These are phyloP conservation scores for Axilococcus clingmanii DNA, from an alignment of 139 green algal genomes.

Conservation along the genomic window DNA sequence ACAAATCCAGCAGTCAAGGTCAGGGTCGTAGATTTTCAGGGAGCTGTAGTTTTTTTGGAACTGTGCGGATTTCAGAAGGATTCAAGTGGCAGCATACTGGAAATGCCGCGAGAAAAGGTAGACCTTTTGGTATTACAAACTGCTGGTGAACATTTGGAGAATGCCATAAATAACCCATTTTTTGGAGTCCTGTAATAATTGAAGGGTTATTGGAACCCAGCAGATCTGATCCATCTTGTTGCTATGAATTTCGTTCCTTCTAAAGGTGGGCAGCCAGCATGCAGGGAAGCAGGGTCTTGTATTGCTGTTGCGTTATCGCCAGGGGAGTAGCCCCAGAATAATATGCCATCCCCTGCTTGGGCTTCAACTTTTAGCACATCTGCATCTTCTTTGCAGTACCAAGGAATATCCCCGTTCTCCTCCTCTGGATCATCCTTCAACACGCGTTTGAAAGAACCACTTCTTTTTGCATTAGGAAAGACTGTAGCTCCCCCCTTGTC, in stretches of 20 bases:
- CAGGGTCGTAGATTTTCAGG: constrained; percentile 52
- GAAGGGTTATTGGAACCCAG: neutral
- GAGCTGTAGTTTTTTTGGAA: constrained; percentile 65
- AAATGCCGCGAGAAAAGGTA: constrained; percentile 29
- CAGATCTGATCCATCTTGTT: too few species aligned
- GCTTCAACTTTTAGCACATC: too few species aligned
- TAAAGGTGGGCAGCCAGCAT: too few species aligned
- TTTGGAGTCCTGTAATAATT: constrained; percentile 70
- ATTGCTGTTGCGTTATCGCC: too few species aligned
- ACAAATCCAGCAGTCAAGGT: constrained; percentile 76
- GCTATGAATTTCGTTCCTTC: neutral
- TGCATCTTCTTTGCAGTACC: neutral
- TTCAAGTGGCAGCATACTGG: constrained; percentile 2
- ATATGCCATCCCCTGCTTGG: too few species aligned
- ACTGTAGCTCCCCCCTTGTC: constrained; percentile 18
- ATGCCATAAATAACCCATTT: constrained; percentile 83
- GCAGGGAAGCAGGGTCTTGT: too few species aligned
- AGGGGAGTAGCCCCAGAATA: too few species aligned
- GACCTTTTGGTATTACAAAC: constrained; percentile 50
- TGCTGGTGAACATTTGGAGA: constrained; percentile 60
- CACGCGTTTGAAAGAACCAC: neutral
- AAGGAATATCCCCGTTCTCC: constrained; percentile 2
- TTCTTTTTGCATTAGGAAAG: constrained; percentile 13
- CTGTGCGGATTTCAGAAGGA: constrained; percentile 61
- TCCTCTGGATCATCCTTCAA: neutral